Evolutionary conservation across 225 moss, liverwort and hornwort genomes (phyloP).

Genomic region (Straminergon stramineum): DNA sequence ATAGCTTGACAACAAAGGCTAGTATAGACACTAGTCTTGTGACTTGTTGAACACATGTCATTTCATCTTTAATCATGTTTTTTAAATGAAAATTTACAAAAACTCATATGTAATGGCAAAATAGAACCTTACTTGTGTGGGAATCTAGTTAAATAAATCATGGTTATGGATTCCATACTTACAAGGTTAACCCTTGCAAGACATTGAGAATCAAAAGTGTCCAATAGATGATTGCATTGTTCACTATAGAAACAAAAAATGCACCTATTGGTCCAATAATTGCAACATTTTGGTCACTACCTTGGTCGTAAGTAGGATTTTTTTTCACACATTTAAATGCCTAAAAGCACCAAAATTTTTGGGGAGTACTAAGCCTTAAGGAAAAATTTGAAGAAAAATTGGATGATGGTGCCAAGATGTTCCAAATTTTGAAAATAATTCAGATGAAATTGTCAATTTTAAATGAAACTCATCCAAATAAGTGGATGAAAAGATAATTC

Average conservation of each 20-base stretch:
- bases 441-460: too few relatives aligned
- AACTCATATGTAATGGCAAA: background rate
- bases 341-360: too few relatives aligned
- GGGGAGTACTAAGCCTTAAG: too few relatives aligned
- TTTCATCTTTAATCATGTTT: background rate
- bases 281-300: background rate
- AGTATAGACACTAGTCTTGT: too few relatives aligned
- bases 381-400: too few relatives aligned
- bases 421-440: too few relatives aligned
- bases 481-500: too few relatives aligned
- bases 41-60: too few relatives aligned
- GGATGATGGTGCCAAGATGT: too few relatives aligned
- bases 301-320: too few relatives aligned
- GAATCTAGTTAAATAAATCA: background rate
- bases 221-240: background rate
- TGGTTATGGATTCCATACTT: background rate
- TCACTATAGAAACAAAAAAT: fast-evolving
- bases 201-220: background rate
- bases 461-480: too few relatives aligned
- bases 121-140: background rate
- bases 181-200: background rate
- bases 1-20: background rate
- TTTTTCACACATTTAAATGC: too few relatives aligned
- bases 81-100: background rate
- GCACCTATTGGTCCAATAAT: background rate